These are phyloP conservation scores for Barnettozyma vustinii DNA, from an alignment of 805 yeast species.

Conservation along the genomic window DNA sequence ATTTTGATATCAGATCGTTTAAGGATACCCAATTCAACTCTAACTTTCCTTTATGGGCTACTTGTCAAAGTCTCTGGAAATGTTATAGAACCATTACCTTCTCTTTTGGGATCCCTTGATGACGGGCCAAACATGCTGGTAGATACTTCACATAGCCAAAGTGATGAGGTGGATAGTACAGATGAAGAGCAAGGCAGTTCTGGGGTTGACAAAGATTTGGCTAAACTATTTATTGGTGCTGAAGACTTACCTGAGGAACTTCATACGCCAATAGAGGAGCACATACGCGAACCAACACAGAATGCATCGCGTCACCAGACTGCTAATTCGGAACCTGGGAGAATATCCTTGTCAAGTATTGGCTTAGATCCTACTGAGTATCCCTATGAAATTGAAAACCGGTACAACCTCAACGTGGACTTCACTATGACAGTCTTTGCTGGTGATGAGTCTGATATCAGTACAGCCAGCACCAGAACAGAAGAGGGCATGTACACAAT, in stretches of 20 bases:
- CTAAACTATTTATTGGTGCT: not conserved
- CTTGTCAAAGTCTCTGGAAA: not conserved
- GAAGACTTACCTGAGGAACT: not conserved
- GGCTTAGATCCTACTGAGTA: not conserved
- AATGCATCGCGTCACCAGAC: not conserved
- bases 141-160: not conserved
- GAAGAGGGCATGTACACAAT: slow-evolving; percentile 9
- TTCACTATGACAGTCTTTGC: not conserved
- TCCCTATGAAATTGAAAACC: slow-evolving; percentile 1
- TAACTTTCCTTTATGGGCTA: slow-evolving; percentile 11
- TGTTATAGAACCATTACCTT: not conserved
- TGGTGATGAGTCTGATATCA: not conserved
- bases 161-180: not conserved
- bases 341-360: not conserved
- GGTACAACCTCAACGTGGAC: slow-evolving; percentile 1
- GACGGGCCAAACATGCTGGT: not conserved
- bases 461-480: slow-evolving; percentile 5
- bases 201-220: not conserved
- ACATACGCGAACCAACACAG: not conserved
- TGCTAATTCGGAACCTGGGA: not conserved
- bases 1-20: slow-evolving; percentile 12
- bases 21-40: slow-evolving; percentile 8
- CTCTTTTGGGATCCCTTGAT: not conserved
- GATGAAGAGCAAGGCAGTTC: not conserved
- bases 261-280: not conserved